Base-by-base conservation (phyloP, 345 rosid genomes). In the Clausena lansium region DNA sequence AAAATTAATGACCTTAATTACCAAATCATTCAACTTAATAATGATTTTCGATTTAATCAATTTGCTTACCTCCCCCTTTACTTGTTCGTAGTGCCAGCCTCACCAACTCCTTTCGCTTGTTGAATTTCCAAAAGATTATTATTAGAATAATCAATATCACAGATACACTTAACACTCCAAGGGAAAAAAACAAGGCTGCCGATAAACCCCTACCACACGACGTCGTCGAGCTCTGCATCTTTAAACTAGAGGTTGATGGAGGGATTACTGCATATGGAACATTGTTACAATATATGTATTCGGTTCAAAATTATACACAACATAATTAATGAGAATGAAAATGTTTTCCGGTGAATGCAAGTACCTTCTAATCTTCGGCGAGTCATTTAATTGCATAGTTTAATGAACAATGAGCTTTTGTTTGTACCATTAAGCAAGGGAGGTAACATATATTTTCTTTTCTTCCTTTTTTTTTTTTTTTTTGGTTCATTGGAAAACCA, bases 121-220 rank as follows among this genome's bases (percentile, higher is more conserved):
- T 58, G 10, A 39, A 67, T 45, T 83, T 88, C 84, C 86, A 71
- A 4, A 76, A 69, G 39, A 82, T 32, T 32, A 82, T 10, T 17
- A 86, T 24, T 8, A 86, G 52, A 35, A 83, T 71, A 32, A 88
- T 24, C 78, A 88, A 27, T 28, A 82, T 45, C 66, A 82, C 52
- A n/a, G 86, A 73, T 69, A 82, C 75, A 58, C 52, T 61, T n/a
- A 75, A 24, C 8, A 59, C 88, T 35, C 88, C 88, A 33, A 83
- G 78, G 78, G 85, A 80, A 66, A 86, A 75, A 63, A 80, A 74
- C 8, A 86, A 63, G 22, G 78, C 72, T 22, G 78, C 74, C 45
- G 79, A 70, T 77, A 80, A 71, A 69, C 54, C 39, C 36, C 19
- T 9, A 60, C 35, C 14, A 11, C 74, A 70, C 6, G 38, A 17